Conservation (phyloP, 2,329 filamentous ascomycete species). For the Fusarium cyanostomum region DNA sequence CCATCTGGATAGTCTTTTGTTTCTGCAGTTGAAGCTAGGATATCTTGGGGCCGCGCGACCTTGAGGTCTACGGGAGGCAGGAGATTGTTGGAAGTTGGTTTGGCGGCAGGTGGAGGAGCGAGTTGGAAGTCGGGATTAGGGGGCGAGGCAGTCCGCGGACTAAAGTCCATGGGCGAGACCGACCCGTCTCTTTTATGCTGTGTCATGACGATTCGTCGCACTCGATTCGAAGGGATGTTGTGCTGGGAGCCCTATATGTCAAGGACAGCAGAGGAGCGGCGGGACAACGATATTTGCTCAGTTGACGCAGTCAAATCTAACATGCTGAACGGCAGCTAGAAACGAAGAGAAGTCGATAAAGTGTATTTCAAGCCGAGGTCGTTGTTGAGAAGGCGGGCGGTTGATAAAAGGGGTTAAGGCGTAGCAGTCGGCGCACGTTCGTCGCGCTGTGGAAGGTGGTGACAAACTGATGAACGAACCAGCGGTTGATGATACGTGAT, state of each 20-base stretch:
- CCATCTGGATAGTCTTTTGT: slow-evolving; percentile 18
- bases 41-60: slow-evolving; percentile 5
- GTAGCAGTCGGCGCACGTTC: slow-evolving; percentile 25
- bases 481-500: slow-evolving; percentile 17
- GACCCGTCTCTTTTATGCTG: slow-evolving; percentile 34
- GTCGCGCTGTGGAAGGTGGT: slow-evolving; percentile 20
- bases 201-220: slow-evolving; percentile 34
- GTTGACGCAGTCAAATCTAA: slow-evolving; percentile 18
- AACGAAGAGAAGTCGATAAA: slow-evolving; percentile 3
- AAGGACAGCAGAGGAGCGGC: slow-evolving; percentile 11
- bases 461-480: slow-evolving; percentile 25
- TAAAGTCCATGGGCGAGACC: slow-evolving; percentile 34
- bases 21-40: slow-evolving; percentile 18
- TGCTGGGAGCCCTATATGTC: slow-evolving; percentile 8
- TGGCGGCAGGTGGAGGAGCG: slow-evolving; percentile 17
- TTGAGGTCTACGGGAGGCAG: slow-evolving; percentile 35
- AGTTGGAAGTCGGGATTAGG: slow-evolving; percentile 30
- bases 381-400: slow-evolving; percentile 8
- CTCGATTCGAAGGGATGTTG: slow-evolving; percentile 11
- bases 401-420: slow-evolving; percentile 29
- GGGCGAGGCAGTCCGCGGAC: slow-evolving; percentile 33
- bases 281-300: slow-evolving; percentile 25
- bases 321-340: slow-evolving; percentile 36
- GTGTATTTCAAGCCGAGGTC: slow-evolving; percentile 1
- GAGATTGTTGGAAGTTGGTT: slow-evolving; percentile 33